phyloP scores from a whole-genome alignment of 345 rosid genomes.

The Pistacia integerrima region DNA sequence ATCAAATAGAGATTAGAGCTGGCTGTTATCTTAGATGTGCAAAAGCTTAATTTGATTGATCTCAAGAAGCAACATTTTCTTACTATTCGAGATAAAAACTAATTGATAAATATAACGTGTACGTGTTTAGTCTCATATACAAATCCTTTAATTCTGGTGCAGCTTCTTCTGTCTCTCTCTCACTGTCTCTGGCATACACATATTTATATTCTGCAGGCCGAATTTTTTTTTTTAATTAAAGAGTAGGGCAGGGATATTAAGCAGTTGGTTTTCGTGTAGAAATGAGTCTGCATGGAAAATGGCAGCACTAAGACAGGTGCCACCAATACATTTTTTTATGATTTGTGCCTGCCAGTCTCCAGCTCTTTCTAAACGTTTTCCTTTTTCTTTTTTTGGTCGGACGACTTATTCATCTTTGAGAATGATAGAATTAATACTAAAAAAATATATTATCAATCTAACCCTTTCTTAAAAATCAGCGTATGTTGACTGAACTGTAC shows the following conservation, averaged over 20 bases:
- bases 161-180: too few species aligned
- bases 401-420: too few species aligned
- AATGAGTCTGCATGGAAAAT: conserved; percentile 20
- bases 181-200: not conserved
- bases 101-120: not conserved
- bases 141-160: not conserved
- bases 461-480: too few species aligned
- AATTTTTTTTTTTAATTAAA: too few species aligned
- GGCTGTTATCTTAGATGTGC: not conserved
- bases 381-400: too few species aligned
- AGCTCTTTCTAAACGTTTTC: not conserved
- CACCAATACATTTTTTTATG: not conserved
- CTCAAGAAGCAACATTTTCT: not conserved
- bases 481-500: too few species aligned
- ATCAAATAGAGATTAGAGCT: not conserved
- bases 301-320: conserved; percentile 20
- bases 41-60: not conserved
- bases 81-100: not conserved
- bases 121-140: not conserved
- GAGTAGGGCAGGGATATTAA: not conserved
- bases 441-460: too few species aligned
- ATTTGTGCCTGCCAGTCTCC: not conserved
- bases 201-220: conserved; percentile 25
- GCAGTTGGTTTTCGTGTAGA: not conserved
- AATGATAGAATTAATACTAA: too few species aligned